Conservation (phyloP, 2,329 filamentous ascomycete genomes). For the Fusarium succisae region DNA sequence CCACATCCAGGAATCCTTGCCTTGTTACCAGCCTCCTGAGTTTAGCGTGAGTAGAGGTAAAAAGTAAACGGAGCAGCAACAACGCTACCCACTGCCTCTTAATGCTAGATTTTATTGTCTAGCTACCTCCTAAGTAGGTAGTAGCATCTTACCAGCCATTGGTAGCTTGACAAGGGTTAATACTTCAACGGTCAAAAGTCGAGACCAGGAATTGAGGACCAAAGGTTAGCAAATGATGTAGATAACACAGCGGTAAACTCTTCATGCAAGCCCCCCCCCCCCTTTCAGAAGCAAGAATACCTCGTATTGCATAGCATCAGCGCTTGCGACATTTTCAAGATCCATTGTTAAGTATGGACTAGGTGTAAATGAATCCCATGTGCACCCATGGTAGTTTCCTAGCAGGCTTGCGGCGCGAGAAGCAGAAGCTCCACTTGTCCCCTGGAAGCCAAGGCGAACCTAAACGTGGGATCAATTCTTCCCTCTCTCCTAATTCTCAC, state of each 20-base stretch:
- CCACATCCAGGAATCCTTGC: slow-evolving; percentile 13
- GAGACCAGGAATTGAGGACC: background rate
- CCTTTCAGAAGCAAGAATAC: background rate
- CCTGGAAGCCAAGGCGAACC: slow-evolving; percentile 21
- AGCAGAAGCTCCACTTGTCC: slow-evolving; percentile 21
- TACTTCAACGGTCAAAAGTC: slow-evolving; percentile 10
- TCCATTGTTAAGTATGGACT: background rate
- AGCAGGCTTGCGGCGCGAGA: slow-evolving; percentile 1
- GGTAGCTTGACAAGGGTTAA: slow-evolving; percentile 10
- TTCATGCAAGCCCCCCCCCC: background rate
- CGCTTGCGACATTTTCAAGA: background rate
- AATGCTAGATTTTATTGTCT: slow-evolving; percentile 18
- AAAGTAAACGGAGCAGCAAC: slow-evolving; percentile 8
- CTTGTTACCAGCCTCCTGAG: slow-evolving; percentile 29
- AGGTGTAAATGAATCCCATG: background rate
- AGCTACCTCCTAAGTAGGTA: background rate
- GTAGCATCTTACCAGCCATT: slow-evolving; percentile 3
- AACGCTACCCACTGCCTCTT: no score
- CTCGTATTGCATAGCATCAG: background rate
- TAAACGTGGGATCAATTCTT: slow-evolving; percentile 13
- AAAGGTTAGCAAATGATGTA: background rate
- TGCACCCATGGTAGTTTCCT: background rate
- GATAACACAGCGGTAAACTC: background rate
- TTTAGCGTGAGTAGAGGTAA: slow-evolving; percentile 13
- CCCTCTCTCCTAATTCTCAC: slow-evolving; percentile 37